Evolutionary conservation across 208 protist species (phyloP).

Genomic region (Sergeia podlipaevii): DNA sequence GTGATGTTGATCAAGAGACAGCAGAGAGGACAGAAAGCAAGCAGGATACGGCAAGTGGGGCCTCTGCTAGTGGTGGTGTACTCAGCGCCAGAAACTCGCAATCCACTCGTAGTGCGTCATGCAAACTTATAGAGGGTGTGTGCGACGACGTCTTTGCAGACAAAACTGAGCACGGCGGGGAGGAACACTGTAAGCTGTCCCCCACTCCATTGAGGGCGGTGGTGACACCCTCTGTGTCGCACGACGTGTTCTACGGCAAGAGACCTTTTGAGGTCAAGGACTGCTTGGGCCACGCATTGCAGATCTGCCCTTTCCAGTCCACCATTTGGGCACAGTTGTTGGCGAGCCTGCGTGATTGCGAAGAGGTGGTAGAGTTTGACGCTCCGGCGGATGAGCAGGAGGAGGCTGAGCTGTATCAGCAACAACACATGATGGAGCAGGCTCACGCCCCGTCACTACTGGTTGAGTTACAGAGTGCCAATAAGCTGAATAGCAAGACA

Average conservation of each 20-base stretch:
- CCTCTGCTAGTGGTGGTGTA: neutral
- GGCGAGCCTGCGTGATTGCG: slow-evolving; percentile 1
- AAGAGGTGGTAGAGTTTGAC: slow-evolving; percentile 19
- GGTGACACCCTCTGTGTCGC: slow-evolving; percentile 4
- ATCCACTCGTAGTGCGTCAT: too few species aligned
- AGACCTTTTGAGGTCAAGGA: slow-evolving; percentile 22
- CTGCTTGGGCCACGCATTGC: slow-evolving; percentile 19
- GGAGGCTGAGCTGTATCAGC: slow-evolving; percentile 6
- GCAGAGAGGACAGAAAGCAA: neutral
- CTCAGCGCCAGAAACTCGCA: too few species aligned
- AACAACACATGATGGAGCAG: slow-evolving; percentile 6
- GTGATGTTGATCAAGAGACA: neutral
- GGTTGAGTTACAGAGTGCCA: too few species aligned
- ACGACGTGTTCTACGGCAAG: slow-evolving; percentile 22
- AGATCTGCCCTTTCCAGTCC: slow-evolving; percentile 11
- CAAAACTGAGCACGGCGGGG: neutral
- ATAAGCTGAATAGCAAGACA: too few species aligned
- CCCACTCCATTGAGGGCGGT: neutral
- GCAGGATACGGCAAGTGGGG: neutral
- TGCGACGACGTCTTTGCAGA: too few species aligned
- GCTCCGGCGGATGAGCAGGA: slow-evolving; percentile 15
- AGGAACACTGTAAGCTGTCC: neutral
- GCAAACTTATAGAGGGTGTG: too few species aligned
- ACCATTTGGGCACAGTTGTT: slow-evolving; percentile 17
- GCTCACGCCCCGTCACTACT: too few species aligned